Percentiles rank a stretch among this genome's conserved stretches.
These are phyloP conservation scores for Epichloe aotearoae DNA, from an alignment of 2,329 filamentous ascomycete species.

Conservation along the genomic window DNA sequence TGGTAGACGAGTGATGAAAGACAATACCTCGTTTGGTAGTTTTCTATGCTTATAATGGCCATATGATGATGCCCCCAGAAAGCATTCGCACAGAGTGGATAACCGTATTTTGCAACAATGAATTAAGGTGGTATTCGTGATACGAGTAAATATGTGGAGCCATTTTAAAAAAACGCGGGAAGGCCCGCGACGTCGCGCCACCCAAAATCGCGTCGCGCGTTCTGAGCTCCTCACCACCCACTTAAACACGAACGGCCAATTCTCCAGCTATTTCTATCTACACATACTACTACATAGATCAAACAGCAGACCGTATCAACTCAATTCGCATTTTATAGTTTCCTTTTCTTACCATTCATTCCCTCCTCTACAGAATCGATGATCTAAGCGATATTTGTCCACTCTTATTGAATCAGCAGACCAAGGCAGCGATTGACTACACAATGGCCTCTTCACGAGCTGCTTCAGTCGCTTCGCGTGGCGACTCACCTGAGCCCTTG, in stretches of 20 bases:
- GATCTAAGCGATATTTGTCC: background rate
- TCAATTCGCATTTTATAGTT: background rate
- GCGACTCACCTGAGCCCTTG: constrained; percentile 29
- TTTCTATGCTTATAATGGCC: no score
- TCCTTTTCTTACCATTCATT: background rate
- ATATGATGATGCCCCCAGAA: no score
- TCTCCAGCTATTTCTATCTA: background rate
- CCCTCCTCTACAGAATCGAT: background rate
- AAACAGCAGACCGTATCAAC: background rate
- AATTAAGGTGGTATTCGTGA: background rate
- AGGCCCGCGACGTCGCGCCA: constrained; percentile 8
- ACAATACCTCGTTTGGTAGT: no score
- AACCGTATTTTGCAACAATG: no score
- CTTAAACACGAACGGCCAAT: constrained; percentile 7
- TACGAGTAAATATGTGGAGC: background rate
- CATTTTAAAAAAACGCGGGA: background rate
- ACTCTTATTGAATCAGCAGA: background rate
- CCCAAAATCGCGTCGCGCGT: constrained; percentile 18
- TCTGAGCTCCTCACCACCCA: constrained; percentile 14
- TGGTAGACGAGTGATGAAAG: no score
- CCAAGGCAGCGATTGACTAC: background rate
- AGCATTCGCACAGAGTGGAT: no score
- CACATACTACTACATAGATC: background rate
- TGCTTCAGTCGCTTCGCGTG: constrained; percentile 29
- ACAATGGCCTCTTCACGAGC: constrained; percentile 36